A percentile compares a stretch with the other conserved stretches of the same genome.
phyloP scores from a whole-genome alignment of 2,329 filamentous ascomycete species.

The Phaeosphaeriaceae sp. region DNA sequence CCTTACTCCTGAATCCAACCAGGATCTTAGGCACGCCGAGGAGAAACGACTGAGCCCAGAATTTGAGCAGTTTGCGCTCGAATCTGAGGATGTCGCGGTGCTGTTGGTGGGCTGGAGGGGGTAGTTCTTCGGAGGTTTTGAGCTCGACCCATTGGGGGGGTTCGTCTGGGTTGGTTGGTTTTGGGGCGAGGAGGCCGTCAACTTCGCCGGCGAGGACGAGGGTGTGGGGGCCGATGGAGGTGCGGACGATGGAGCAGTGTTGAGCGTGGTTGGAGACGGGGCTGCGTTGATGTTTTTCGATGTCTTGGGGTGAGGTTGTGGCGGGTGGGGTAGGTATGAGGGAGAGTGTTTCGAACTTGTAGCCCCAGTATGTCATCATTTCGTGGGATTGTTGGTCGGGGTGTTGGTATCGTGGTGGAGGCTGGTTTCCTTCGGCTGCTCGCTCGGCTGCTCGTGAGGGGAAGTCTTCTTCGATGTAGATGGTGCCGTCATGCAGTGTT shows the following conservation, averaged over 20 bases:
- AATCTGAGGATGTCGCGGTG: slow-evolving; percentile 75
- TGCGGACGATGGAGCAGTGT: slow-evolving; percentile 93
- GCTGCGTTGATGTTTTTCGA: slow-evolving; percentile 74
- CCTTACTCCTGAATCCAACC: slow-evolving; percentile 79
- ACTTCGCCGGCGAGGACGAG: slow-evolving; percentile 92
- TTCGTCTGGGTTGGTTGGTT: slow-evolving; percentile 17
- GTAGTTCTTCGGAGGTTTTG: slow-evolving; percentile 82
- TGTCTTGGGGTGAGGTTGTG: slow-evolving; percentile 75
- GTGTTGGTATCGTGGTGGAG: slow-evolving; percentile 44
- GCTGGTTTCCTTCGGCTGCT: slow-evolving; percentile 48
- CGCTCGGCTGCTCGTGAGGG: slow-evolving; percentile 70
- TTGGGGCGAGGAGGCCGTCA: slow-evolving; percentile 66
- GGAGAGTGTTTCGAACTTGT: slow-evolving; percentile 92
- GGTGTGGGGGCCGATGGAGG: slow-evolving; percentile 76
- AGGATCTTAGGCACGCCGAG: slow-evolving; percentile 91
- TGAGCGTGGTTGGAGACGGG: slow-evolving; percentile 88
- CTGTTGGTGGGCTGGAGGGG: slow-evolving; percentile 50
- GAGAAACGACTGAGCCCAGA: slow-evolving; percentile 96
- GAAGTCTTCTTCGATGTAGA: slow-evolving; percentile 91
- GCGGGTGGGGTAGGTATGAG: slow-evolving; percentile 81
- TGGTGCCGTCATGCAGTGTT: slow-evolving; percentile 80
- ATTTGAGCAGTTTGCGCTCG: slow-evolving; percentile 89
- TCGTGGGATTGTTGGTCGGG: slow-evolving; percentile 69
- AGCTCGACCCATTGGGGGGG: slow-evolving; percentile 91
- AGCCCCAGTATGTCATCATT: slow-evolving; percentile 94